Conservation (phyloP, 2,329 filamentous ascomycete species). For the Mollisia scopiformis region DNA sequence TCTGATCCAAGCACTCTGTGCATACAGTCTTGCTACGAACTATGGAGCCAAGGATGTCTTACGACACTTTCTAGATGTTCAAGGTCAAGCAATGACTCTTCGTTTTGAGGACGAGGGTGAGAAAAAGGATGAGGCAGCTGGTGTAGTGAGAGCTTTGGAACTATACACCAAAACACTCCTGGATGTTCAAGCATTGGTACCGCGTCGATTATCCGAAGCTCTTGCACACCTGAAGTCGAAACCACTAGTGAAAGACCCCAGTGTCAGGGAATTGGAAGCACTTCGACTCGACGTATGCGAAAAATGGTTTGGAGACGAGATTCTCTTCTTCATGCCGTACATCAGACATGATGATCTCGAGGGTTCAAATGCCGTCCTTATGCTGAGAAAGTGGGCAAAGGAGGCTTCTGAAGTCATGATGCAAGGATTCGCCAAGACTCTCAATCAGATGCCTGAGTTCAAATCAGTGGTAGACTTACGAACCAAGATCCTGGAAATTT, state of each 20-base stretch:
- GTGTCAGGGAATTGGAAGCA: conserved; percentile 67
- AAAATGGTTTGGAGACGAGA: conserved; percentile 80
- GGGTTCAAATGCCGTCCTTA: conserved; percentile 59
- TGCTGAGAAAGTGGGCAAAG: conserved; percentile 66
- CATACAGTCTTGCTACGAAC: conserved; percentile 80
- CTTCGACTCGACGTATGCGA: conserved; percentile 78
- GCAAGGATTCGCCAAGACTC: conserved; percentile 60
- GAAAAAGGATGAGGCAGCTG: conserved; percentile 39
- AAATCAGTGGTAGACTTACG: conserved; percentile 70
- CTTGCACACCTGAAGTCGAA: conserved; percentile 69
- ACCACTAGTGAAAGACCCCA: conserved; percentile 72
- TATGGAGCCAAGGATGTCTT: conserved; percentile 80
- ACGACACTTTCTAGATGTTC: conserved; percentile 74
- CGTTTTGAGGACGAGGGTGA: conserved; percentile 56
- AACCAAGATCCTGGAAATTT: conserved; percentile 71
- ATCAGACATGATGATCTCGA: conserved; percentile 79
- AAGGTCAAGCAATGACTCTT: conserved; percentile 68
- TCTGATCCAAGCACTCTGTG: conserved; percentile 75
- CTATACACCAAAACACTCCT: conserved; percentile 79
- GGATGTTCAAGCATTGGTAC: conserved; percentile 77
- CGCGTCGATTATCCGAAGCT: conserved; percentile 70
- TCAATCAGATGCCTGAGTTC: conserved; percentile 66
- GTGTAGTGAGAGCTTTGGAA: conserved; percentile 66
- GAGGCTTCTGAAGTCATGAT: conserved; percentile 62
- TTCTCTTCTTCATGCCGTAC: conserved; percentile 84